A percentile compares a stretch with the other conserved stretches of the same genome.
phyloP scores from a whole-genome alignment of 164 flowering plant genomes.

The Annona squamosa region DNA sequence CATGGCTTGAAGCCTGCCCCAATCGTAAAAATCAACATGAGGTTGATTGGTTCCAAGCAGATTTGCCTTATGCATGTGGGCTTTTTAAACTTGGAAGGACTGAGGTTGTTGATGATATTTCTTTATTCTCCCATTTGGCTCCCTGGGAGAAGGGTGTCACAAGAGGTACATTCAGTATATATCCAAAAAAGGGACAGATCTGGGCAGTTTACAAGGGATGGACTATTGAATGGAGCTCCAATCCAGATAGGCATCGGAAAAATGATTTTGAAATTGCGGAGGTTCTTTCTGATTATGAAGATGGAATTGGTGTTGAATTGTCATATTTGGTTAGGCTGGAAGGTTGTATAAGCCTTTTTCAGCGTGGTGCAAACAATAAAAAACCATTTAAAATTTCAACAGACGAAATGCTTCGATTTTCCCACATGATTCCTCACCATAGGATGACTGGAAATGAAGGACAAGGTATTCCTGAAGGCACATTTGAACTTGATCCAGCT shows the following conservation, averaged over 20 bases:
- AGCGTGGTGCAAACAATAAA: constrained; percentile 9
- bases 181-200: constrained; percentile 64
- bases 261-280: constrained; percentile 58
- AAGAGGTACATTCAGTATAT: constrained; percentile 25
- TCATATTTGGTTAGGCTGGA: constrained; percentile 43
- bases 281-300: constrained; percentile 47
- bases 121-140: constrained; percentile 58
- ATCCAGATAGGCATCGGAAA: constrained; percentile 24
- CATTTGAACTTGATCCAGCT: constrained; percentile 66
- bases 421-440: constrained; percentile 50
- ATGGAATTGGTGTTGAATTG: constrained; percentile 37
- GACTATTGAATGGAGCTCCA: constrained; percentile 43
- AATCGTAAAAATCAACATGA: constrained; percentile 33
- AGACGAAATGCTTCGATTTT: constrained; percentile 41
- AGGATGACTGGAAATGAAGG: constrained; percentile 44
- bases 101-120: constrained; percentile 26
- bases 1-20: constrained; percentile 62
- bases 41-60: constrained; percentile 33
- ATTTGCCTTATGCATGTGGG: constrained; percentile 68
- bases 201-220: constrained; percentile 83
- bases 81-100: constrained; percentile 34
- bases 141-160: constrained; percentile 22
- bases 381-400: constrained; percentile 26
- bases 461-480: constrained; percentile 41
- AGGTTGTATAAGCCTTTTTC: constrained; percentile 53